Percentiles rank a stretch among this genome's conserved stretches.
Conservation (phyloP, 2,329 filamentous ascomycete genomes). For the Teratosphaeria destructans region DNA sequence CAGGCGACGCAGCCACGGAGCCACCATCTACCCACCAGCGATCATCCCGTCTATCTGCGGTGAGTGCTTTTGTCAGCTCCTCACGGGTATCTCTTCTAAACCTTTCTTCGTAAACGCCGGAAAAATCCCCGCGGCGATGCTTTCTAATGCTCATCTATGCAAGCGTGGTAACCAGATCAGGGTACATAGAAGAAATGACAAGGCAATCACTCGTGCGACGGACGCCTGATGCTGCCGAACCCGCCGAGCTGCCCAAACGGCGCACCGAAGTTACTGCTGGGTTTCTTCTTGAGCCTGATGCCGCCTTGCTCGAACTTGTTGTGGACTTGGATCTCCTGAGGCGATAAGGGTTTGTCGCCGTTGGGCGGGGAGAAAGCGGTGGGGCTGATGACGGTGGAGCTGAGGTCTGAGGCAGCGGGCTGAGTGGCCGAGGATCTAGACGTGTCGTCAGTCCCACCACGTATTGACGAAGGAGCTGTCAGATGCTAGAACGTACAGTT, state of each 20-base stretch:
- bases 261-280: conserved; percentile 27
- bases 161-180: neutral
- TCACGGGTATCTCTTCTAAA: neutral
- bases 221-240: conserved; percentile 15
- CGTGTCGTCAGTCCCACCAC: conserved; percentile 2
- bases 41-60: neutral
- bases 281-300: conserved; percentile 27
- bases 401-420: conserved; percentile 1
- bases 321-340: conserved; percentile 16
- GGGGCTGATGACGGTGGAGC: conserved; percentile 11
- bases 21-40: neutral
- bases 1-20: neutral
- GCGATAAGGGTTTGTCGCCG: conserved; percentile 3
- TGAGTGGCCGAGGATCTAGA: neutral
- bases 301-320: conserved; percentile 22
- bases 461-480: conserved; percentile 1
- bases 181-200: neutral
- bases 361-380: conserved; percentile 6
- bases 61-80: neutral
- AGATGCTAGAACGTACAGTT: conserved; percentile 1
- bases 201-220: neutral
- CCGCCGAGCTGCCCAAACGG: conserved; percentile 26
- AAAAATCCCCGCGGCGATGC: neutral
- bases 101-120: neutral
- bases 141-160: neutral